Percentiles rank a stretch among this genome's conserved stretches.
These are phyloP conservation scores for Hippophae rhamnoides DNA, from an alignment of 306 rosid species.

Conservation along the genomic window DNA sequence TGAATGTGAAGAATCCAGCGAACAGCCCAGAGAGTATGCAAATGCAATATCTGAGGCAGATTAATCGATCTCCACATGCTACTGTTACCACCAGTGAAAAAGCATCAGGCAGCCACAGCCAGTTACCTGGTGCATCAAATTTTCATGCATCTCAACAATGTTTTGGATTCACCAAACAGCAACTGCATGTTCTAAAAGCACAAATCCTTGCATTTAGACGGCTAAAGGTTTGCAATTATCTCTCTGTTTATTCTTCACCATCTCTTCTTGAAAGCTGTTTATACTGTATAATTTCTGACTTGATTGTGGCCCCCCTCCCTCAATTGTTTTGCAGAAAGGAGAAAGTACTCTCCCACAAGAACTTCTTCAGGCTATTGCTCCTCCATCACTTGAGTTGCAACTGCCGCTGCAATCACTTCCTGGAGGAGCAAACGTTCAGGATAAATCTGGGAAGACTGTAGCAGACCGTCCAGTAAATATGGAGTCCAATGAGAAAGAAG, in stretches of 20 bases:
- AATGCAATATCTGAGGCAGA: slow-evolving; percentile 46
- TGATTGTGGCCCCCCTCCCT: slow-evolving; percentile 21
- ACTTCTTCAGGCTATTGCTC: slow-evolving; percentile 76
- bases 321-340: slow-evolving; percentile 67
- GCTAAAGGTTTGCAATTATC: slow-evolving; percentile 54
- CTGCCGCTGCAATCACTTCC: slow-evolving; percentile 47
- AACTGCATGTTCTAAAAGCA: slow-evolving; percentile 91
- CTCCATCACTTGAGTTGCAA: slow-evolving; percentile 79
- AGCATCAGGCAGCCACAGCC: slow-evolving; percentile 36
- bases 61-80: slow-evolving; percentile 57
- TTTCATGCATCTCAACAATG: slow-evolving; percentile 45
- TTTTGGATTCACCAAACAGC: slow-evolving; percentile 72
- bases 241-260: slow-evolving; percentile 11
- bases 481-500: slow-evolving; percentile 50
- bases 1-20: slow-evolving; percentile 32
- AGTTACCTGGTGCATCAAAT: slow-evolving; percentile 44
- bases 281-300: slow-evolving; percentile 8
- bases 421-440: slow-evolving; percentile 50
- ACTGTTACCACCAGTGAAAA: slow-evolving; percentile 46
- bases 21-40: slow-evolving; percentile 49
- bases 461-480: slow-evolving; percentile 40
- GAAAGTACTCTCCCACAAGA: slow-evolving; percentile 88
- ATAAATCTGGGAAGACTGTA: slow-evolving; percentile 47
- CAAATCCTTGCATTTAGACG: slow-evolving; percentile 95
- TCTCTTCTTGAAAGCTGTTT: background rate